Evolutionary conservation across 1,139 yeast species (phyloP).

Genomic region (Candida smagusa): DNA sequence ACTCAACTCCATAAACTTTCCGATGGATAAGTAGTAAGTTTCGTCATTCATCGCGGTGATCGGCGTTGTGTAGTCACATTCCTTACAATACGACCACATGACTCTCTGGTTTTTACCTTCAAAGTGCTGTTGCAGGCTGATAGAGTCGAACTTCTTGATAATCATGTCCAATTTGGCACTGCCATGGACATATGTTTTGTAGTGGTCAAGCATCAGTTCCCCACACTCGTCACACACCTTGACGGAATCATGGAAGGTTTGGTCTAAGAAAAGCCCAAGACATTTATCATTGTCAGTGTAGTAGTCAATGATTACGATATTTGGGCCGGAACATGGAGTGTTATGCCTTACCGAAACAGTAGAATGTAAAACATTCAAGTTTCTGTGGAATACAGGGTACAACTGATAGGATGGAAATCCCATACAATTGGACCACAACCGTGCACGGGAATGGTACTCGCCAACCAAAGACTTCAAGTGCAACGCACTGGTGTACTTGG

Average conservation of each 20-base stretch:
- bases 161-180: slow-evolving; percentile 76
- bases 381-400: slow-evolving; percentile 64
- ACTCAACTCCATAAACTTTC: slow-evolving; percentile 82
- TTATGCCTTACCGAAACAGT: slow-evolving; percentile 81
- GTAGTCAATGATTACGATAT: slow-evolving; percentile 72
- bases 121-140: slow-evolving; percentile 56
- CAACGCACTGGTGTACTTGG: slow-evolving; percentile 33
- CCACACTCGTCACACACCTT: slow-evolving; percentile 81
- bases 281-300: slow-evolving; percentile 92
- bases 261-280: slow-evolving; percentile 84
- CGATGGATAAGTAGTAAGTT: slow-evolving; percentile 88
- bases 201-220: slow-evolving; percentile 67
- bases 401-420: slow-evolving; percentile 39
- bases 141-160: slow-evolving; percentile 55
- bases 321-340: slow-evolving; percentile 93
- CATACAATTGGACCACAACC: slow-evolving; percentile 42
- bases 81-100: slow-evolving; percentile 91
- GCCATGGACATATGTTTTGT: slow-evolving; percentile 87
- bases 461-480: slow-evolving; percentile 25
- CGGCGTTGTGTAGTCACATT: slow-evolving; percentile 74
- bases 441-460: slow-evolving; percentile 31
- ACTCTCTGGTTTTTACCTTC: slow-evolving; percentile 47
- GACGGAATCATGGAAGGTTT: slow-evolving; percentile 65
- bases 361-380: slow-evolving; percentile 72
- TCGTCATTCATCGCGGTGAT: slow-evolving; percentile 83